These are phyloP conservation scores for Royoungia palumana DNA, from an alignment of 768 basidiomycete genomes.

Conservation along the genomic window DNA sequence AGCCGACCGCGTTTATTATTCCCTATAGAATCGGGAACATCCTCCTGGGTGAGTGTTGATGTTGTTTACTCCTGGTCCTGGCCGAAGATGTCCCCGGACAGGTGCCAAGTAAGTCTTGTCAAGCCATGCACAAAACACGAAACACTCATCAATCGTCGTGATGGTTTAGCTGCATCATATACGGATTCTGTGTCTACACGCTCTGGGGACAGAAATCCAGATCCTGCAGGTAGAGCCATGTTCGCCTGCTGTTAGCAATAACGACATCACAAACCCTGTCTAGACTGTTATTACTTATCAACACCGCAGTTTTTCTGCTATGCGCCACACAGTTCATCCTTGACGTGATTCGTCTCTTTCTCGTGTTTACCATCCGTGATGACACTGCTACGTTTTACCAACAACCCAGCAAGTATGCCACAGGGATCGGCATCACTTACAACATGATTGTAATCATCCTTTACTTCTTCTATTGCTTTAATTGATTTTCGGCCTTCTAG, in stretches of 20 bases:
- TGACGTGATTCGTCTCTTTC: neutral
- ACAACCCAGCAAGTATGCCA: neutral
- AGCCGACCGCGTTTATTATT: constrained; percentile 3
- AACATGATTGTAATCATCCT: constrained; percentile 8
- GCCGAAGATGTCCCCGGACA: neutral
- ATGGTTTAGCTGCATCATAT: constrained; percentile 15
- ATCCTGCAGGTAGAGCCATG: constrained; percentile 6
- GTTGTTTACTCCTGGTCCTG: neutral
- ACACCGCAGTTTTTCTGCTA: constrained; percentile 17
- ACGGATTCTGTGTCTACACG: constrained; percentile 11
- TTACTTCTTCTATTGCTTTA: neutral
- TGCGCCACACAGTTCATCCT: constrained; percentile 8
- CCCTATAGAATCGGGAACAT: constrained; percentile 10
- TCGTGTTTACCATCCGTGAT: neutral
- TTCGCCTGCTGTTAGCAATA: neutral
- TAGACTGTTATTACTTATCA: constrained; percentile 13
- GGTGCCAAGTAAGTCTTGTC: constrained; percentile 14
- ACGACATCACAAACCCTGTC: neutral
- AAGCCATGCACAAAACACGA: neutral
- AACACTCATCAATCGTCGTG: neutral
- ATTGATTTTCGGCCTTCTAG: constrained; percentile 4
- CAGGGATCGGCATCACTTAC: constrained; percentile 7
- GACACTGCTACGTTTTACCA: neutral
- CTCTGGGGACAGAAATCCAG: constrained; percentile 10
- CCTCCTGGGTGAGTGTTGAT: constrained; percentile 17